phyloP scores from a whole-genome alignment of 208 protist genomes.

The Leishmania amazonensis region DNA sequence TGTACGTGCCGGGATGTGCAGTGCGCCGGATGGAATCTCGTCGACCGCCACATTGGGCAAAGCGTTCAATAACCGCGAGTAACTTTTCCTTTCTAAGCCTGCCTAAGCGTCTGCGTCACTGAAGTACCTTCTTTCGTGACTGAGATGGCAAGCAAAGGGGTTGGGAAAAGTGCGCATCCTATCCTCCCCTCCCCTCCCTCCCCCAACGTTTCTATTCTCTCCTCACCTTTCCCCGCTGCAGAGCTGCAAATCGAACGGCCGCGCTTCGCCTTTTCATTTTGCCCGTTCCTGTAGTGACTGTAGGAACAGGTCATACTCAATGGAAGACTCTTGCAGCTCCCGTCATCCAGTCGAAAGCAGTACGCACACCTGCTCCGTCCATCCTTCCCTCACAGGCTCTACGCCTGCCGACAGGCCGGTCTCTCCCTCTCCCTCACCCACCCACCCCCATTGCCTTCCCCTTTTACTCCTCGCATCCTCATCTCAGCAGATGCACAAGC shows the following conservation, averaged over 20 bases:
- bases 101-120: not conserved
- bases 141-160: not conserved
- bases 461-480: not conserved
- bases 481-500: not conserved
- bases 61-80: not conserved
- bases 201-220: not conserved
- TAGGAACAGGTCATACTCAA: not conserved
- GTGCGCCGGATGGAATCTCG: not conserved
- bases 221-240: not conserved
- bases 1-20: not conserved
- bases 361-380: not conserved
- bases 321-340: not conserved
- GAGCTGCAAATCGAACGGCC: not conserved
- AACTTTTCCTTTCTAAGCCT: not conserved
- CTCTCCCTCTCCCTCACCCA: not conserved
- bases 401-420: not conserved
- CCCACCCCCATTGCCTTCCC: not conserved
- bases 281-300: not conserved
- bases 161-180: not conserved
- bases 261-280: not conserved
- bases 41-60: not conserved
- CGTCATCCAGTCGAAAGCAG: not conserved
- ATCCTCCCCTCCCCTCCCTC: not conserved
- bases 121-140: not conserved
- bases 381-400: not conserved